Evolutionary conservation across 2,329 filamentous ascomycete species (phyloP).

Genomic region (Emericellopsis cladophorae): DNA sequence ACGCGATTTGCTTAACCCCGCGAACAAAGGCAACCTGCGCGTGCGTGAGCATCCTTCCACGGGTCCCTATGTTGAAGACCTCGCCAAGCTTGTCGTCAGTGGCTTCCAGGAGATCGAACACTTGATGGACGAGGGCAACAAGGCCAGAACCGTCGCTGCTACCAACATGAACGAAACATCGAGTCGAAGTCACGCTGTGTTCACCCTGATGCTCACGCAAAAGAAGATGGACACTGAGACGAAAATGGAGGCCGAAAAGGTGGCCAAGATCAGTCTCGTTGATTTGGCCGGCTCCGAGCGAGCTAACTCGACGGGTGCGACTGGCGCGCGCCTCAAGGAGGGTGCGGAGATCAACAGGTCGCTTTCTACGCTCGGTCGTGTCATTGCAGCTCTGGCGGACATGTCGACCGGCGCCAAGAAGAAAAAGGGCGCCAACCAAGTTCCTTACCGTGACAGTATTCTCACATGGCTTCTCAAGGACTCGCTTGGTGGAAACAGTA

Average conservation of each 20-base stretch:
- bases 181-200: conserved; percentile 94
- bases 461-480: conserved; percentile 96
- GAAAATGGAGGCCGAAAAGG: conserved; percentile 95
- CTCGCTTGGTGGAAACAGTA: conserved; percentile 92
- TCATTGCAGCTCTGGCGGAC: conserved; percentile 91
- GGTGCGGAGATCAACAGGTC: conserved; percentile 98
- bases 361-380: conserved; percentile 87
- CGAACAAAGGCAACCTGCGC: conserved; percentile 91
- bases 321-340: conserved; percentile 88
- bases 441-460: conserved; percentile 94
- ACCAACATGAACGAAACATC: conserved; percentile 99
- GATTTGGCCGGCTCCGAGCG: conserved; percentile 96
- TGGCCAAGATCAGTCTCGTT: conserved; percentile 94
- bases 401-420: conserved; percentile 78
- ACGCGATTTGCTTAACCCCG: conserved; percentile 85
- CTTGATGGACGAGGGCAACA: conserved; percentile 98
- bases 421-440: conserved; percentile 55
- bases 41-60: conserved; percentile 96
- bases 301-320: conserved; percentile 94
- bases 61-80: conserved; percentile 93
- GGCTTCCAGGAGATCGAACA: conserved; percentile 94
- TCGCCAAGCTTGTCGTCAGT: conserved; percentile 87
- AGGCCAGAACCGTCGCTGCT: conserved; percentile 90
- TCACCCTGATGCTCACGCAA: conserved; percentile 90
- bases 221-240: conserved; percentile 85